These are phyloP conservation scores for Physcomitrium patens DNA, from an alignment of 225 moss, liverwort and hornwort species.

Conservation along the genomic window DNA sequence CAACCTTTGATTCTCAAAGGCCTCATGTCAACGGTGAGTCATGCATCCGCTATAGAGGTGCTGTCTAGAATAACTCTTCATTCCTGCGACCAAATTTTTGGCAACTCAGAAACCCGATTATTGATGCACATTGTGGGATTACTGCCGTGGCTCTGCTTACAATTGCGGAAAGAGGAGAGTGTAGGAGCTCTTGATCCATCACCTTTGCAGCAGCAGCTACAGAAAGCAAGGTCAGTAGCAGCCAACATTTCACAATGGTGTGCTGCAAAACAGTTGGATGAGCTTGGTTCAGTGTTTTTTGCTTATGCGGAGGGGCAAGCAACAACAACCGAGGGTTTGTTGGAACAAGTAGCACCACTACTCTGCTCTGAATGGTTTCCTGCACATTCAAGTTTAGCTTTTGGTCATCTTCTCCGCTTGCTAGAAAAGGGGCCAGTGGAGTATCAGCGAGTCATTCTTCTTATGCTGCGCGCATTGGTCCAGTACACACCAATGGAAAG, in stretches of 20 bases:
- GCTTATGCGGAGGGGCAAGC: conserved; percentile 95
- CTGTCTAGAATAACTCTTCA: conserved; percentile 93
- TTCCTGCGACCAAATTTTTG: conserved; percentile 98
- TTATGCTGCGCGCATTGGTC: conserved; percentile 90
- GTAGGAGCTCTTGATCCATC: conserved; percentile 67
- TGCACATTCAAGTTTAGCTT: conserved; percentile 91
- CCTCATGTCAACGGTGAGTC: conserved; percentile 98
- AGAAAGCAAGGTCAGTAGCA: conserved; percentile 97
- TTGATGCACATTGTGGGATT: conserved; percentile 98
- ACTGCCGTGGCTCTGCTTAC: conserved; percentile 97
- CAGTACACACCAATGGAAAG: conserved; percentile 95
- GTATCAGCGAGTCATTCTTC: conserved; percentile 95
- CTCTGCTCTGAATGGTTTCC: conserved; percentile 98
- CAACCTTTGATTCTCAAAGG: conserved; percentile 96
- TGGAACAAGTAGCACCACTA: conserved; percentile 93
- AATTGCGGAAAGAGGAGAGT: conserved; percentile 79
- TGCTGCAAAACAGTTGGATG: conserved; percentile 90
- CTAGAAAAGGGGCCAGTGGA: conserved; percentile 98
- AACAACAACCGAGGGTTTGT: conserved; percentile 76
- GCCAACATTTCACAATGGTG: conserved; percentile 99
- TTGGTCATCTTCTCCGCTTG: conserved; percentile 90
- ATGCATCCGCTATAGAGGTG: conserved; percentile 99
- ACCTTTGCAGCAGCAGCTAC: conserved; percentile 96
- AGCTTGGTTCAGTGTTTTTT: conserved; percentile 80
- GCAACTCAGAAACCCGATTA: conserved; percentile 94